These are phyloP conservation scores for Ogataea hybrid DNA, from an alignment of 1,139 yeast genomes.

Conservation along the genomic window DNA sequence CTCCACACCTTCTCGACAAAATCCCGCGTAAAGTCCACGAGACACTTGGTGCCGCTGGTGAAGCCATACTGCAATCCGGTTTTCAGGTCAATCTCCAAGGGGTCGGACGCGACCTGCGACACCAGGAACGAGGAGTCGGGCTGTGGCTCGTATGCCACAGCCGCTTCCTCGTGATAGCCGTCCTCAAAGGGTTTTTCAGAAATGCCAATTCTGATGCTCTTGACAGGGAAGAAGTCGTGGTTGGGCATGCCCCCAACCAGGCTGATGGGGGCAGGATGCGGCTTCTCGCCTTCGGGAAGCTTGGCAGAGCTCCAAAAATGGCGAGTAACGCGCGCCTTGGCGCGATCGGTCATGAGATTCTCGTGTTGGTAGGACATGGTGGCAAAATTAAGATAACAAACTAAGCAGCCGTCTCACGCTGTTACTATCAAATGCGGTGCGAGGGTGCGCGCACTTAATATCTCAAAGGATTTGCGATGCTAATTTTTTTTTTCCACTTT, in stretches of 20 bases:
- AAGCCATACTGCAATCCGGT: conserved; percentile 49
- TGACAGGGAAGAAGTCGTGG: conserved; percentile 49
- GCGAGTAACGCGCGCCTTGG: conserved; percentile 19
- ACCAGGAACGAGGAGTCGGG: conserved; percentile 16
- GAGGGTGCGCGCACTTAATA: conserved; percentile 1
- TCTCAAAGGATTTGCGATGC: not conserved
- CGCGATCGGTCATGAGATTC: conserved; percentile 23
- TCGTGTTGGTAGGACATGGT: conserved; percentile 21
- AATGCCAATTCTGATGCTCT: conserved; percentile 36
- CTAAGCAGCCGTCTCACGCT: not conserved
- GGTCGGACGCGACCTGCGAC: conserved; percentile 21
- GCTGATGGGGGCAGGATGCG: conserved; percentile 43
- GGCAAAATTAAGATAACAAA: not conserved
- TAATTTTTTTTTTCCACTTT: conserved; percentile 1
- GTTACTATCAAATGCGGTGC: not conserved
- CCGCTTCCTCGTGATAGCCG: conserved; percentile 15
- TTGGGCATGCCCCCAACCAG: conserved; percentile 52
- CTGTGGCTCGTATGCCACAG: conserved; percentile 7
- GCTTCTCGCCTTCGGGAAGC: conserved; percentile 39
- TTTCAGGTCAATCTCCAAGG: conserved; percentile 26
- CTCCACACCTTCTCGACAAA: conserved; percentile 41
- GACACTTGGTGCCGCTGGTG: conserved; percentile 39
- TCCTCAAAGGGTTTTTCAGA: conserved; percentile 23
- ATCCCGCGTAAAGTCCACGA: conserved; percentile 39
- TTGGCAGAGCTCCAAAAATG: conserved; percentile 22